These are phyloP conservation scores for Gloeopeniophorella convolvens DNA, from an alignment of 768 basidiomycete genomes.

Conservation along the genomic window DNA sequence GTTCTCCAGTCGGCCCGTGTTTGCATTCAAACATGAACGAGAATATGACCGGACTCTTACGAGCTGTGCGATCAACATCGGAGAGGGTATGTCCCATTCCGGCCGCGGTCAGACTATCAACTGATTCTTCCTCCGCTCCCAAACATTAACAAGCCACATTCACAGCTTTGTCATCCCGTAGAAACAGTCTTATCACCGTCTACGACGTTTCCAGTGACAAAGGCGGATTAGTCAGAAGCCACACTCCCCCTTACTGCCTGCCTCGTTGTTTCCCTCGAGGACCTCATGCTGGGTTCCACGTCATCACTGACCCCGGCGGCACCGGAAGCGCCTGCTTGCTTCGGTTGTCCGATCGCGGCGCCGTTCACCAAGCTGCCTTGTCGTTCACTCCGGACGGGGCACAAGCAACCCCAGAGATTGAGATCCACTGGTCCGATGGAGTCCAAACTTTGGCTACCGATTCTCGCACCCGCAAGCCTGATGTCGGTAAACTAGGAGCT, in stretches of 20 bases:
- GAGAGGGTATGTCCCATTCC: slow-evolving; percentile 28
- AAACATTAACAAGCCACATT: slow-evolving; percentile 34
- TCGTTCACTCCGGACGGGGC: not conserved
- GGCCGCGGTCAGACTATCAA: not conserved
- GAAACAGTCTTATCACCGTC: slow-evolving; percentile 50
- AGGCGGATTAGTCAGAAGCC: slow-evolving; percentile 38
- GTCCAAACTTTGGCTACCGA: slow-evolving; percentile 3
- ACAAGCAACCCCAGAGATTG: not conserved
- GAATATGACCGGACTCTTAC: slow-evolving; percentile 53
- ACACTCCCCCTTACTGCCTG: slow-evolving; percentile 41
- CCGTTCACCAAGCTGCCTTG: slow-evolving; percentile 11
- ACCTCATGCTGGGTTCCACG: slow-evolving; percentile 28
- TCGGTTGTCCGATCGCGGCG: slow-evolving; percentile 14
- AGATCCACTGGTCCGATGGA: slow-evolving; percentile 5
- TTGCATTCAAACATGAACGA: slow-evolving; percentile 57
- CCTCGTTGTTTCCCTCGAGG: slow-evolving; percentile 27
- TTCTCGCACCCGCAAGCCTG: not conserved
- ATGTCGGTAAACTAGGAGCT: slow-evolving; percentile 36
- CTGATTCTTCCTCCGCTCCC: not conserved
- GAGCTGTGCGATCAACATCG: slow-evolving; percentile 33
- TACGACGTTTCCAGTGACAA: slow-evolving; percentile 51
- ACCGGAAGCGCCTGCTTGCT: slow-evolving; percentile 7
- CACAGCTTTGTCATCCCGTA: slow-evolving; percentile 54
- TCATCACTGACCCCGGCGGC: slow-evolving; percentile 22
- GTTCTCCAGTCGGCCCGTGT: slow-evolving; percentile 46